phyloP scores from a whole-genome alignment of 2,329 filamentous ascomycete genomes.

The Colletotrichum sp. region DNA sequence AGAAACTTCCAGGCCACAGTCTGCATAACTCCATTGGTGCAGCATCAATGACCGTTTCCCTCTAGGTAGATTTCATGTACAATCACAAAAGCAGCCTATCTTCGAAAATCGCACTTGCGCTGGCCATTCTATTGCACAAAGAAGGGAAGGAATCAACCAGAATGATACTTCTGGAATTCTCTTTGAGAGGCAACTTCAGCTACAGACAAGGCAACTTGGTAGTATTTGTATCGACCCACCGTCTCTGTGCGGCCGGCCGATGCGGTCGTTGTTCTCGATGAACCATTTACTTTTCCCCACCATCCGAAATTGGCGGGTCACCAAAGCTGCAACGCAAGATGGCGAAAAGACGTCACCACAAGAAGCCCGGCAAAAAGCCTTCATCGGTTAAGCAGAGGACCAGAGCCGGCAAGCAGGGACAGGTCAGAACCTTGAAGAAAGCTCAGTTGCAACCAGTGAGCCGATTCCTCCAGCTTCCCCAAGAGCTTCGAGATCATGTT shows the following conservation, averaged over 20 bases:
- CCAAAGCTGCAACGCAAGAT: neutral
- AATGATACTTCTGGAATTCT: neutral
- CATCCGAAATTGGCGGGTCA: rapidly evolving
- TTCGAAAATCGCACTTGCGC: no score
- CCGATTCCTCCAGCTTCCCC: neutral
- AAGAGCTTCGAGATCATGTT: neutral
- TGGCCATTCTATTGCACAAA: neutral
- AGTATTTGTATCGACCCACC: neutral
- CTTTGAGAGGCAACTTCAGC: neutral
- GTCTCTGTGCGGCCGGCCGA: neutral
- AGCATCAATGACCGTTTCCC: no score
- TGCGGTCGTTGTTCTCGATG: neutral
- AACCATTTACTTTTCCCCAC: neutral
- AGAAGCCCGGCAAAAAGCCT: neutral
- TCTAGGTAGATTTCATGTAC: no score
- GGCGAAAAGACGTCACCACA: neutral
- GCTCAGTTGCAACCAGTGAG: neutral
- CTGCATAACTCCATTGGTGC: no score
- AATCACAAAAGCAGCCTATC: no score
- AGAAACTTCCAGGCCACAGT: neutral
- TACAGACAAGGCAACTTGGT: neutral
- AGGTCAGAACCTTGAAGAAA: neutral
- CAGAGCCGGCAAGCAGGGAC: neutral
- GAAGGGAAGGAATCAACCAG: rapidly evolving
- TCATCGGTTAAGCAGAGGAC: neutral